These are phyloP conservation scores for Xylaria venustula DNA, from an alignment of 495 filamentous ascomycete genomes.

Conservation along the genomic window DNA sequence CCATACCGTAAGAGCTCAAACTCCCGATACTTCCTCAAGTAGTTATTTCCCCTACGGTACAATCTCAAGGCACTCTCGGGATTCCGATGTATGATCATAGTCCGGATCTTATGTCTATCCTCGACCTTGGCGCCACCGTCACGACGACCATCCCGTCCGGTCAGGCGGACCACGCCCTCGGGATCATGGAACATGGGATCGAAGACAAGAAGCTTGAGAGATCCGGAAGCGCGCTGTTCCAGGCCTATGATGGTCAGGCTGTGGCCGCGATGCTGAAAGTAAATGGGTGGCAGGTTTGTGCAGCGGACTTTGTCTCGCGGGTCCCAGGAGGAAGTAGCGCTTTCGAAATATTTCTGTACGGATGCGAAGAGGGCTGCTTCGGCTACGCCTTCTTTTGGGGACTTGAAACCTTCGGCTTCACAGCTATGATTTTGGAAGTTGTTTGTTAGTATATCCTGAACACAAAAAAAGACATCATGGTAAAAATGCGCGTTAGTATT, in stretches of 20 bases:
- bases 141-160: conserved; percentile 32
- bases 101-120: neutral
- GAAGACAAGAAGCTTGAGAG: conserved; percentile 75
- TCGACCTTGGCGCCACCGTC: neutral
- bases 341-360: conserved; percentile 72
- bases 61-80: conserved; percentile 59
- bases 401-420: conserved; percentile 37
- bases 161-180: conserved; percentile 55
- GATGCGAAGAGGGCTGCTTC: conserved; percentile 55
- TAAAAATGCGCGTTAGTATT: neutral
- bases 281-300: conserved; percentile 78
- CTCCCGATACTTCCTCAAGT: conserved; percentile 65
- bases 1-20: conserved; percentile 79
- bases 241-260: conserved; percentile 91
- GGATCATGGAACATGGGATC: conserved; percentile 84
- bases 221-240: conserved; percentile 65
- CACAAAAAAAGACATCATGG: neutral
- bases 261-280: conserved; percentile 89
- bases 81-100: conserved; percentile 29
- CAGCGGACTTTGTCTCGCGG: conserved; percentile 54
- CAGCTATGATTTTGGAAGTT: conserved; percentile 22
- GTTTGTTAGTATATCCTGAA: neutral
- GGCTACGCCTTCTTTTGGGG: conserved; percentile 28
- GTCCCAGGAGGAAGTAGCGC: conserved; percentile 34
- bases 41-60: conserved; percentile 66